These are phyloP conservation scores for Penicillium pulvis DNA, from an alignment of 495 filamentous ascomycete species.

Conservation along the genomic window DNA sequence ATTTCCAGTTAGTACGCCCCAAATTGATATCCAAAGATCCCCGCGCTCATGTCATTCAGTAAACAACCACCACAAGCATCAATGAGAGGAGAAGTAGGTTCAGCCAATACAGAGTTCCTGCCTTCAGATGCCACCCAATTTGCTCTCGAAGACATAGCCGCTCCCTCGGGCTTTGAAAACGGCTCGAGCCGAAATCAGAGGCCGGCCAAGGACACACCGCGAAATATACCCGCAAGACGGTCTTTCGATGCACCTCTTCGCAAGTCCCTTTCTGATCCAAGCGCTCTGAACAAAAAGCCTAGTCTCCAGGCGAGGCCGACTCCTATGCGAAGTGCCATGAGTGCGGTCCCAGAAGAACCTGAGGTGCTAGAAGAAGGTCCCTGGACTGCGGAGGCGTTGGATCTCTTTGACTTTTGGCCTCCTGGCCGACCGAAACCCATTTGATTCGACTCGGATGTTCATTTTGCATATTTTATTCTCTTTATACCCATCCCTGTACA, in stretches of 20 bases:
- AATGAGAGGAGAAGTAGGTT: not conserved
- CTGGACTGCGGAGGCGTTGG: slow-evolving; percentile 61
- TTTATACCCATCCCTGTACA: slow-evolving; percentile 6
- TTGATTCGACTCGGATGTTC: slow-evolving; percentile 8
- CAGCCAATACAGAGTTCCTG: slow-evolving; percentile 26
- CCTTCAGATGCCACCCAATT: slow-evolving; percentile 36
- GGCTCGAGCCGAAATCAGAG: not conserved
- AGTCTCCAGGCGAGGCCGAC: slow-evolving; percentile 17
- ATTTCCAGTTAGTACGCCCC: slow-evolving; percentile 39
- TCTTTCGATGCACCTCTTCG: slow-evolving; percentile 30
- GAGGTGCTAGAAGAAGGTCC: slow-evolving; percentile 37
- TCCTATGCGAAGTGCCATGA: slow-evolving; percentile 23
- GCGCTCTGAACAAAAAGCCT: slow-evolving; percentile 23
- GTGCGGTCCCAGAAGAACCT: slow-evolving; percentile 13
- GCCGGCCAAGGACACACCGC: not conserved
- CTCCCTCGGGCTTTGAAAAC: slow-evolving; percentile 10
- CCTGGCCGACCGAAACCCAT: slow-evolving; percentile 39
- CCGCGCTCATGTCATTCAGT: slow-evolving; percentile 18
- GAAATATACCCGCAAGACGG: slow-evolving; percentile 12
- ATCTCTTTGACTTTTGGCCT: slow-evolving; percentile 61
- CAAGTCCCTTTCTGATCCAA: slow-evolving; percentile 43
- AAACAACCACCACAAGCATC: slow-evolving; percentile 10
- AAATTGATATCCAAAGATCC: slow-evolving; percentile 1
- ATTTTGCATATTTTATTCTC: not conserved
- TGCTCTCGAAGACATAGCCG: slow-evolving; percentile 35